These are phyloP conservation scores for Sclerotinia glacialis DNA, from an alignment of 2,329 filamentous ascomycete species.

Conservation along the genomic window DNA sequence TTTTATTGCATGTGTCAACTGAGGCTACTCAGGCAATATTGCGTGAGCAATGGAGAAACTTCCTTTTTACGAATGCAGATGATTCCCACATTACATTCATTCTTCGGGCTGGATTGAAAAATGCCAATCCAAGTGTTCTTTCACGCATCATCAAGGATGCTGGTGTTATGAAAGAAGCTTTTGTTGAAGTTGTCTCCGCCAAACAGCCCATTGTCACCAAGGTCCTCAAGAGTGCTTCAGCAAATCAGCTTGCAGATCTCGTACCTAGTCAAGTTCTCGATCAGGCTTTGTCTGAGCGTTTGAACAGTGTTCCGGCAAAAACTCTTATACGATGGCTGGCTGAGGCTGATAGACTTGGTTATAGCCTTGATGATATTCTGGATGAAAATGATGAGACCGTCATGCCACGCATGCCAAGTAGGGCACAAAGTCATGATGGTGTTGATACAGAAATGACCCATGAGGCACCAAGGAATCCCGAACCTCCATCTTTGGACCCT, in stretches of 20 bases:
- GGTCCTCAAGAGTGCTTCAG: constrained; percentile 25
- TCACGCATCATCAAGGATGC: constrained; percentile 31
- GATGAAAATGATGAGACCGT: constrained; percentile 34
- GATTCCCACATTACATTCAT: constrained; percentile 34
- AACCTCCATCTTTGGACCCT: constrained; percentile 15
- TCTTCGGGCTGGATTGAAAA: constrained; percentile 34
- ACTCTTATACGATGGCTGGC: constrained; percentile 34
- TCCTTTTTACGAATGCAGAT: constrained; percentile 30
- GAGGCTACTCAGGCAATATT: constrained; percentile 31
- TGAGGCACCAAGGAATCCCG: background rate
- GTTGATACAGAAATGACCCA: constrained; percentile 21
- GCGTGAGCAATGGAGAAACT: constrained; percentile 29
- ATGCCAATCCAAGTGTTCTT: constrained; percentile 28
- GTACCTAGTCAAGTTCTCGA: constrained; percentile 31
- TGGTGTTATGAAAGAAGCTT: constrained; percentile 26
- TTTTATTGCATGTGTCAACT: constrained; percentile 28
- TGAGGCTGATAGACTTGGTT: constrained; percentile 34
- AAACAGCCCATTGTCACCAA: constrained; percentile 27
- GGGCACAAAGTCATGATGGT: constrained; percentile 11
- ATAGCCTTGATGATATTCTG: constrained; percentile 33
- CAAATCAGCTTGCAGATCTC: constrained; percentile 24
- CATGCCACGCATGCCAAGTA: constrained; percentile 21
- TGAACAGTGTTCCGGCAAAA: constrained; percentile 31
- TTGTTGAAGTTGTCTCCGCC: constrained; percentile 24
- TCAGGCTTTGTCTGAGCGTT: constrained; percentile 23